Evolutionary conservation across 2,329 filamentous ascomycete species (phyloP).

Genomic region (Colletotrichum filicis): DNA sequence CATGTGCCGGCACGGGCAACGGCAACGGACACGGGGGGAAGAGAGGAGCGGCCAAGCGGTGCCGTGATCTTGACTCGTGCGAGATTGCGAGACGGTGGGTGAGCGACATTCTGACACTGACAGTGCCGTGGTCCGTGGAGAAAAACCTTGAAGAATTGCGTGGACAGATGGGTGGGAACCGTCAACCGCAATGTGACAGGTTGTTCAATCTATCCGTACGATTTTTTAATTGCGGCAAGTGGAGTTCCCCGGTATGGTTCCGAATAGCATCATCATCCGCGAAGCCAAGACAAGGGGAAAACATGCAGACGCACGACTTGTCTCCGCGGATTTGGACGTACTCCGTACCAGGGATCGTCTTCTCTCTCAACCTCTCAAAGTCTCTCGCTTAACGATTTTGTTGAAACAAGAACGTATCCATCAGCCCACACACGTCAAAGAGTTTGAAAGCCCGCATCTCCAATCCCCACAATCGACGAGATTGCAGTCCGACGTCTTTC

Average conservation of each 20-base stretch:
- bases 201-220: not conserved
- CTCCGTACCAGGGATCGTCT: not conserved
- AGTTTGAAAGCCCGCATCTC: not conserved
- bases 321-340: not conserved
- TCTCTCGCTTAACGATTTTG: not conserved
- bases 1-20: not conserved
- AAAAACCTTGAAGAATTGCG: not conserved
- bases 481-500: not conserved
- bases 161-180: constrained; percentile 19
- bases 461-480: not conserved
- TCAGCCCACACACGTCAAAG: not conserved
- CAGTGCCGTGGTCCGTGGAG: no score
- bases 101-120: not conserved
- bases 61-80: not conserved
- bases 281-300: constrained; percentile 8
- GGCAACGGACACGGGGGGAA: not conserved
- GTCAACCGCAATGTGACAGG: not conserved
- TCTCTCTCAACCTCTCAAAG: not conserved
- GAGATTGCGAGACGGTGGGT: not conserved
- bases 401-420: not conserved
- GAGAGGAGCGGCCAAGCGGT: not conserved
- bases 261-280: constrained; percentile 30
- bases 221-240: constrained; percentile 23
- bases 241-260: constrained; percentile 17
- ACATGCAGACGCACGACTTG: not conserved